Evolutionary conservation across 2,329 filamentous ascomycete genomes (phyloP), one percentile per base, ranked within the genome.

Genomic region (Exophiala sp.): DNA sequence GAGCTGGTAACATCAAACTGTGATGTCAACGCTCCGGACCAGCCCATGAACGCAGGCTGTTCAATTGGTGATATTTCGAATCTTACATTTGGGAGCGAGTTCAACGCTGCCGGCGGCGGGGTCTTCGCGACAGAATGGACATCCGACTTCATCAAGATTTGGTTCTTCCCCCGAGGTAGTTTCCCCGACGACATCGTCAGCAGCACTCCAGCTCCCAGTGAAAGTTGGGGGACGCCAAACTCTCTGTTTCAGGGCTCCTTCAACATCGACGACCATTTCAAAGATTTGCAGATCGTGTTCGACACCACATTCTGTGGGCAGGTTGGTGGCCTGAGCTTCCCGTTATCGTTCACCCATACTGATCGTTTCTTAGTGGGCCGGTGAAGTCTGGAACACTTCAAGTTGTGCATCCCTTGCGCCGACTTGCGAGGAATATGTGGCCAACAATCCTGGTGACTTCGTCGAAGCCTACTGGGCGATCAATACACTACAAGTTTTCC

Each of bases 121-220:
- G 74, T 89, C 41, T 88, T 85, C 61, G 85, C 81, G 34, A 79
- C 83, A 50, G 82, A 89, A 67, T 95, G 89, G 86, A 88, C 85
- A 1, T 75, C 77, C 18, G 65, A 77, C 0, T 75, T 75, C 57
- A 94, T 97, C 66, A 77, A 78, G 39, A 75, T 95, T 58, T 96
- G 82, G 80, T 73, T 71, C 60, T 79, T 78, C 56, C 59, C 68
- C 1, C 68, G 73, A 11, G 57, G 56, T n/a, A 51, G 57, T 2
- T 71, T 78, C 18, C 76, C 76, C 1, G 46, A 45, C 2, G 74
- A 76, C 23, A 70, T 79, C 38, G 62, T 64, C 16, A 60, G 55
- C 14, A 69, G 69, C 13, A 59, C 53, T 1, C 76, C 76, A 1
- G 67, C 75, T 56, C 70, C 73, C 9, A 43, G 39, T 19, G 40